These are phyloP conservation scores for Coemansia sp. DNA, from an alignment of 192 early-diverging fungal species.

Conservation along the genomic window DNA sequence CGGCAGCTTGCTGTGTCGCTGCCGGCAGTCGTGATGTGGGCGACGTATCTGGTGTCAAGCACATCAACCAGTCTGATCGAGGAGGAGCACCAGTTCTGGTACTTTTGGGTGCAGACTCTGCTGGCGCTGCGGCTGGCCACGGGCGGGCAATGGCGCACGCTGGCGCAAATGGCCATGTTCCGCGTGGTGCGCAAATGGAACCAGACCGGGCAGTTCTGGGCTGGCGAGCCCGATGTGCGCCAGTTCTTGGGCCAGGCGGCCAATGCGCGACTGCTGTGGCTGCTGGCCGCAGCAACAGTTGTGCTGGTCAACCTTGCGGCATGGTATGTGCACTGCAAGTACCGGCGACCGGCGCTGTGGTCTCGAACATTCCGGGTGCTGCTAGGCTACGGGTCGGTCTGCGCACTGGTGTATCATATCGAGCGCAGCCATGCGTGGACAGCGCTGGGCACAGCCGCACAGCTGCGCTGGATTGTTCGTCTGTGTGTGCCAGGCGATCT, in stretches of 20 bases:
- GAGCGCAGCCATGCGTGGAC: conserved; percentile 34
- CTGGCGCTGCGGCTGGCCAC: conserved; percentile 40
- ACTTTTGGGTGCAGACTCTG: conserved; percentile 65
- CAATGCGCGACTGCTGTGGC: conserved; percentile 22
- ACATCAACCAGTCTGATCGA: conserved; percentile 70
- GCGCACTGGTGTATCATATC: conserved; percentile 37
- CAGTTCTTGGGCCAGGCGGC: conserved; percentile 18
- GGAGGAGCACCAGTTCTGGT: conserved; percentile 74
- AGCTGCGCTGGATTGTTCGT: conserved; percentile 9
- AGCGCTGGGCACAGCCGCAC: conserved; percentile 13
- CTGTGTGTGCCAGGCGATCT: conserved; percentile 17
- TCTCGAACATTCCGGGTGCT: conserved; percentile 18
- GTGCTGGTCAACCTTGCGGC: conserved; percentile 1
- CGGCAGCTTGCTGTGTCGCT: conserved; percentile 4
- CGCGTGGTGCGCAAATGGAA: conserved; percentile 44
- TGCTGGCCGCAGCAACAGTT: conserved; percentile 7
- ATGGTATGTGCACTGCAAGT: conserved; percentile 13
- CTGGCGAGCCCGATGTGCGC: conserved; percentile 38
- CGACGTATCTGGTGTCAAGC: conserved; percentile 54
- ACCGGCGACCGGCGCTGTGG: background rate
- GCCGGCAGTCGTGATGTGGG: conserved; percentile 28
- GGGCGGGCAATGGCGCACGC: background rate
- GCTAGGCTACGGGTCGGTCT: conserved; percentile 10
- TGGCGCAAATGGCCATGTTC: conserved; percentile 40
- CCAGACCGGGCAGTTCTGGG: conserved; percentile 45